Evolutionary conservation across 106 monocot species (phyloP).

Genomic region (Acorus calamus): DNA sequence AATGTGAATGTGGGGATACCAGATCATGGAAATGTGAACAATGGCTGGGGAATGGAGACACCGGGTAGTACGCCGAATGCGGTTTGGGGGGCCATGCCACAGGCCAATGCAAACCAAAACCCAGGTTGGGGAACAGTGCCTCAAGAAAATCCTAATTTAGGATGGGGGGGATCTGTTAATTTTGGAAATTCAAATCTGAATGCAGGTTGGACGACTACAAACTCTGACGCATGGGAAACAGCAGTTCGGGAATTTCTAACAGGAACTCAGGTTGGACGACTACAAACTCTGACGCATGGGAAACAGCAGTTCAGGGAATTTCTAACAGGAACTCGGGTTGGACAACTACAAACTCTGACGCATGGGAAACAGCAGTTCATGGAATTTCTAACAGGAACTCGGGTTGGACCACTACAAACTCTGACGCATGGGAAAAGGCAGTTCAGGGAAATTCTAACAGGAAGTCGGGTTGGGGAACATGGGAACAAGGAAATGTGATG

Average conservation of each 20-base stretch:
- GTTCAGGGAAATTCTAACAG: conserved; percentile 1
- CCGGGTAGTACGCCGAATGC: conserved; percentile 10
- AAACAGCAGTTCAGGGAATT: too few species aligned
- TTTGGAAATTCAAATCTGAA: conserved; percentile 6
- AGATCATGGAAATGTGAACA: conserved; percentile 9
- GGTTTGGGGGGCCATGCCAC: conserved; percentile 29
- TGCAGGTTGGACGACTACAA: not conserved
- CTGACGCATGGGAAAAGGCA: too few species aligned
- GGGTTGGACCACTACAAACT: too few species aligned
- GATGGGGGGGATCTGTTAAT: too few species aligned
- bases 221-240: too few species aligned
- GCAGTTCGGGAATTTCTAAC: too few species aligned
- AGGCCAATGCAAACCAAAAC: conserved; percentile 19
- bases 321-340: too few species aligned
- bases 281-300: too few species aligned
- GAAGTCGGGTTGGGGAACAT: conserved; percentile 4
- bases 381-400: too few species aligned
- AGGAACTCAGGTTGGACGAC: too few species aligned
- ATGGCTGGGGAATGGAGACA: conserved; percentile 6
- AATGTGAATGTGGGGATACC: conserved; percentile 9
- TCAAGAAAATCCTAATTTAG: not conserved
- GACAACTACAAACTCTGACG: too few species aligned
- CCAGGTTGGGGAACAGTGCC: conserved; percentile 17
- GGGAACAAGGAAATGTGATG: conserved; percentile 5
- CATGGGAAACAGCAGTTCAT: too few species aligned